Conservation (phyloP, 2,329 filamentous ascomycete species). For the Berkeleyomyces rouxiae region DNA sequence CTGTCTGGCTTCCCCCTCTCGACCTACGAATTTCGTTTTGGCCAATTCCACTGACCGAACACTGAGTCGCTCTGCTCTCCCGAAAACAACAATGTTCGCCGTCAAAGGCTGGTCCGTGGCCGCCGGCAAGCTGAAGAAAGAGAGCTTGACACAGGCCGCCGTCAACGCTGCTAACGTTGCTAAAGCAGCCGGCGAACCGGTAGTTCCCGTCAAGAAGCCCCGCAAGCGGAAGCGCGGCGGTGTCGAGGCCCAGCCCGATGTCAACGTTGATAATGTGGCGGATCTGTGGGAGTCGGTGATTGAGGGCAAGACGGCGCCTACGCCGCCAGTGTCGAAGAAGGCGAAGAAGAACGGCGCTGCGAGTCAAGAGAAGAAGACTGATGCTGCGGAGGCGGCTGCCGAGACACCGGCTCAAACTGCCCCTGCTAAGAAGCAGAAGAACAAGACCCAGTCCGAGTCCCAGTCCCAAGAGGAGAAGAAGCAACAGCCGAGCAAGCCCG, state of each 20-base stretch:
- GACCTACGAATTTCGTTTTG: no score
- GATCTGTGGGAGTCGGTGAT: constrained; percentile 68
- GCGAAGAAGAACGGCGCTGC: constrained; percentile 17
- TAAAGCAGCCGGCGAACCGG: constrained; percentile 15
- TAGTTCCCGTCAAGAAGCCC: constrained; percentile 26
- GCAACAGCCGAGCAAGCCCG: constrained; percentile 17
- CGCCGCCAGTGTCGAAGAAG: constrained; percentile 18
- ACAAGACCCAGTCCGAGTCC: not conserved
- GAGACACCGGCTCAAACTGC: not conserved
- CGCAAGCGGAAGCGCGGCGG: constrained; percentile 41
- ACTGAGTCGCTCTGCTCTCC: not conserved
- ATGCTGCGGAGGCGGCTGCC: constrained; percentile 4
- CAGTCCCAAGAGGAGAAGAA: constrained; percentile 14
- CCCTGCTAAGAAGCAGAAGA: not conserved
- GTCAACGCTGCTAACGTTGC: constrained; percentile 18
- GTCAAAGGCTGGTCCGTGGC: constrained; percentile 86
- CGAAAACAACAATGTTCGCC: constrained; percentile 52
- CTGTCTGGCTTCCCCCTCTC: no score
- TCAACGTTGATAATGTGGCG: constrained; percentile 55
- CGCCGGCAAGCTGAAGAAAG: constrained; percentile 51
- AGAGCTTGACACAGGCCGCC: constrained; percentile 27
- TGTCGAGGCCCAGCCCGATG: constrained; percentile 22
- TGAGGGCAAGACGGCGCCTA: constrained; percentile 38
- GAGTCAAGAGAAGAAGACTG: constrained; percentile 15
- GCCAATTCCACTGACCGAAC: no score